phyloP scores from a whole-genome alignment of 192 early-diverging fungal genomes.

The Backusella macrospora region DNA sequence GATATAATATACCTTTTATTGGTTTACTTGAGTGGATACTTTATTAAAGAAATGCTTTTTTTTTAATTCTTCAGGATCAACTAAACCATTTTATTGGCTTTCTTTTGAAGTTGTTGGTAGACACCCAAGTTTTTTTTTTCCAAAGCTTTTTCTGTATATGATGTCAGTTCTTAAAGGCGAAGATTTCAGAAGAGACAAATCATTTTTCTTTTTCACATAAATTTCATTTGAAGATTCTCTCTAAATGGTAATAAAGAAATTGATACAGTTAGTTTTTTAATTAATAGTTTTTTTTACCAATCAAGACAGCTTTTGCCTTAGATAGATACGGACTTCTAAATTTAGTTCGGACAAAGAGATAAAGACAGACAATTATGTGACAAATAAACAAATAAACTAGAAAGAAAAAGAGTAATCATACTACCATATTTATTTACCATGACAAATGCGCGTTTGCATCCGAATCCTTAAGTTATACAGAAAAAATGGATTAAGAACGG shows the following conservation, averaged over 20 bases:
- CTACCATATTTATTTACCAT: not conserved
- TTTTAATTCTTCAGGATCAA: too few species aligned
- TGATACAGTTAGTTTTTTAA: not conserved
- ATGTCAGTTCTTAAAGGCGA: not conserved
- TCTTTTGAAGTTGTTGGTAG: not conserved
- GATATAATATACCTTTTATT: too few species aligned
- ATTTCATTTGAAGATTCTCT: constrained; percentile 6
- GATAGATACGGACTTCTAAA: constrained; percentile 2
- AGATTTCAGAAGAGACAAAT: not conserved
- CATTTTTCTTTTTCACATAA: not conserved
- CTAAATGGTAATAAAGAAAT: not conserved
- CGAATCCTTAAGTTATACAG: not conserved
- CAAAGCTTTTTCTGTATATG: not conserved
- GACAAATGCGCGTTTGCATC: not conserved
- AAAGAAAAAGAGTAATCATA: not conserved
- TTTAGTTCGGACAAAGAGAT: not conserved
- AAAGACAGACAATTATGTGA: not conserved
- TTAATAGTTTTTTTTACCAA: constrained; percentile 7
- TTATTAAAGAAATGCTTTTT: too few species aligned
- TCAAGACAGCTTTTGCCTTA: constrained; percentile 1
- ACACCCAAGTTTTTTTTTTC: not conserved
- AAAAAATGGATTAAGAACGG: not conserved
- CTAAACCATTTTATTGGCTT: too few species aligned
- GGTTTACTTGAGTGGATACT: too few species aligned
- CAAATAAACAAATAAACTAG: not conserved